Conservation (phyloP, 768 basidiomycete genomes). For the Kwoniella dendrophila region DNA sequence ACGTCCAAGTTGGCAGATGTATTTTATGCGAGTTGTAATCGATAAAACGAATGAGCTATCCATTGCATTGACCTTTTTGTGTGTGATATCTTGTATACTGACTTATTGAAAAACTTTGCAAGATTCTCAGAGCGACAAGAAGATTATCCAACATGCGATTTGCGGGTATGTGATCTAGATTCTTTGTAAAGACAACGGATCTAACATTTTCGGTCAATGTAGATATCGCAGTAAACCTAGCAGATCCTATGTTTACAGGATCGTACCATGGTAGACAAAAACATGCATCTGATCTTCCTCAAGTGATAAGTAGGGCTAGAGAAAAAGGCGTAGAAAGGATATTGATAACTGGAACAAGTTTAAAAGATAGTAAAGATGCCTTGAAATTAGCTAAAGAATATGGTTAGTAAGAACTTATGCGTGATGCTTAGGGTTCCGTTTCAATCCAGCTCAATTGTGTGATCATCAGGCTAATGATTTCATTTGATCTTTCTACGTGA, state of each 20-base stretch:
- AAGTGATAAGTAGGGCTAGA: constrained; percentile 64
- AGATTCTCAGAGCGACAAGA: background rate
- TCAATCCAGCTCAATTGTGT: background rate
- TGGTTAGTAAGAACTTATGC: constrained; percentile 55
- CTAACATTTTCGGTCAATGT: background rate
- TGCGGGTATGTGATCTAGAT: constrained; percentile 11
- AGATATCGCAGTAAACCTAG: constrained; percentile 60
- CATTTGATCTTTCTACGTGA: background rate
- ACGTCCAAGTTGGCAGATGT: constrained; percentile 2
- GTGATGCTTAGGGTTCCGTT: too few relatives aligned
- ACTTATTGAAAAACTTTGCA: background rate
- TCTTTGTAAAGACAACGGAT: background rate
- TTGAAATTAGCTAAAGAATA: constrained; percentile 65
- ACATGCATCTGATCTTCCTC: constrained; percentile 67
- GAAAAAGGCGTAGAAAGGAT: constrained; percentile 68
- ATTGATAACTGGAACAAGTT: constrained; percentile 75
- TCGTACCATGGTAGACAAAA: constrained; percentile 55
- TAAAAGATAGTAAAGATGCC: constrained; percentile 67
- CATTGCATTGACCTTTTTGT: too few relatives aligned
- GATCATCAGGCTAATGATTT: background rate
- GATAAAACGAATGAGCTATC: too few relatives aligned
- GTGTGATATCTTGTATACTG: background rate
- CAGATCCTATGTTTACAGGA: constrained; percentile 59
- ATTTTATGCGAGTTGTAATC: too few relatives aligned
- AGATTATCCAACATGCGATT: constrained; percentile 18